Evolutionary conservation across 805 yeast species (phyloP).

Genomic region (Kodamaea restingae): DNA sequence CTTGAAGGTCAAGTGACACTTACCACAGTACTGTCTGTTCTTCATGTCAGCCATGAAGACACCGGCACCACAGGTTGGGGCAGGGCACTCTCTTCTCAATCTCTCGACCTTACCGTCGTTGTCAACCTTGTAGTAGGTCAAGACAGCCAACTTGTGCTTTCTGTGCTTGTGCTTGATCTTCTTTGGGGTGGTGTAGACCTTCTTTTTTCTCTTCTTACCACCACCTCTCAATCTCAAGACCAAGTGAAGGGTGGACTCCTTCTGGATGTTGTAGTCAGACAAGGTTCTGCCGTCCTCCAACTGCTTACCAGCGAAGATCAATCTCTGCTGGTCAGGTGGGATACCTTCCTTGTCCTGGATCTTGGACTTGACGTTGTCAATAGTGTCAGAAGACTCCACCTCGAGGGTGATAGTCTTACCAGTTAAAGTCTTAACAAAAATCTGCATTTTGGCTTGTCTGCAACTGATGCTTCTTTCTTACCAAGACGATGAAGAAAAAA

Average conservation of each 20-base stretch:
- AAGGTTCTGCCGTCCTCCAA: conserved; percentile 98
- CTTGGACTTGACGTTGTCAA: conserved; percentile 97
- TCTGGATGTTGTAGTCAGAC: conserved; percentile 99
- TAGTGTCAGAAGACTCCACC: conserved; percentile 98
- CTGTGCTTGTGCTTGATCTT: conserved; percentile 99
- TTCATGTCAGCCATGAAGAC: conserved; percentile 99
- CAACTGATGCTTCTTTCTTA: conserved; percentile 48
- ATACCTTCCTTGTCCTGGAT: conserved; percentile 99
- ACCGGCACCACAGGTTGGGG: conserved; percentile 95
- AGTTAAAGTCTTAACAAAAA: conserved; percentile 98
- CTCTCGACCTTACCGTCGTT: conserved; percentile 98
- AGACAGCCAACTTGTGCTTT: conserved; percentile 98
- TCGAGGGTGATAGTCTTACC: conserved; percentile 99
- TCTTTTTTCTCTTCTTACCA: conserved; percentile 99
- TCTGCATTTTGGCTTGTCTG: conserved; percentile 65
- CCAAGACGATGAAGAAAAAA: conserved; percentile 20
- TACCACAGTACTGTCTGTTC: conserved; percentile 99
- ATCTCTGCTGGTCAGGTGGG: conserved; percentile 99
- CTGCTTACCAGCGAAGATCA: conserved; percentile 99
- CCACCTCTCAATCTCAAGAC: conserved; percentile 96
- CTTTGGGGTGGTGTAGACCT: conserved; percentile 99
- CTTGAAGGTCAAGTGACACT: conserved; percentile 94
- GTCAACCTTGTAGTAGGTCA: conserved; percentile 98
- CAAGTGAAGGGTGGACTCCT: conserved; percentile 97
- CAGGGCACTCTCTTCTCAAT: conserved; percentile 97